phyloP scores from a whole-genome alignment of 228 moss, liverwort and hornwort genomes.

The Sphagnum magellanicum region DNA sequence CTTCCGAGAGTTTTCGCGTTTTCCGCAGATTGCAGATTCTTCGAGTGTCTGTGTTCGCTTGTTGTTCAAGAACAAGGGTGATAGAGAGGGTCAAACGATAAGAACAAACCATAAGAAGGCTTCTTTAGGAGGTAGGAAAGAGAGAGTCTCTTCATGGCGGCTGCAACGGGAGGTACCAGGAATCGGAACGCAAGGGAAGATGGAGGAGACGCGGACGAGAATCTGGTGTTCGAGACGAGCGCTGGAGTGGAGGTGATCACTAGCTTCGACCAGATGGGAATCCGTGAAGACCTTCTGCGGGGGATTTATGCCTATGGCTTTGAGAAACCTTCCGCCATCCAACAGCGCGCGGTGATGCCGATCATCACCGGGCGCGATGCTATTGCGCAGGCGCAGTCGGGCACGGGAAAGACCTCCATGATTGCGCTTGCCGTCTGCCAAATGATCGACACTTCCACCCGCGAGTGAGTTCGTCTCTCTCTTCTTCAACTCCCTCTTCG shows the following conservation, averaged over 20 bases:
- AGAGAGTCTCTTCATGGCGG: slow-evolving; percentile 2
- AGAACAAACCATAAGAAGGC: too few species aligned
- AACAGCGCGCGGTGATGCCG: slow-evolving; percentile 96
- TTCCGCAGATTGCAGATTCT: too few species aligned
- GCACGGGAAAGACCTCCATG: slow-evolving; percentile 98
- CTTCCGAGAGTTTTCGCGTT: too few species aligned
- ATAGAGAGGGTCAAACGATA: too few species aligned
- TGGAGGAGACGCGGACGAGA: slow-evolving; percentile 56
- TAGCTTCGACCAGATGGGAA: slow-evolving; percentile 97
- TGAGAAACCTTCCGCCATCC: slow-evolving; percentile 97
- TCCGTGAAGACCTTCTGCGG: slow-evolving; percentile 78
- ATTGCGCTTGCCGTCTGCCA: slow-evolving; percentile 96
- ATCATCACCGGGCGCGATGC: slow-evolving; percentile 89
- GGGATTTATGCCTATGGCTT: slow-evolving; percentile 94
- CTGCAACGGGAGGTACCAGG: slow-evolving; percentile 24
- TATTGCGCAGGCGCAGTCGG: slow-evolving; percentile 98
- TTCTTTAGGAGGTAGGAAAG: too few species aligned
- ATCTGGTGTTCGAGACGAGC: slow-evolving; percentile 90
- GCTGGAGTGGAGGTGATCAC: slow-evolving; percentile 92
- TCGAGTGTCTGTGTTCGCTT: too few species aligned
- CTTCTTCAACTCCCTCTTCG: neutral
- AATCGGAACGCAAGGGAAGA: slow-evolving; percentile 62
- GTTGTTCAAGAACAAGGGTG: too few species aligned
- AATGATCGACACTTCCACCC: slow-evolving; percentile 85
- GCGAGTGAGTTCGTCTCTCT: slow-evolving; percentile 63